phyloP scores from a whole-genome alignment of 2,329 filamentous ascomycete genomes.

The Cercospora berteroae region DNA sequence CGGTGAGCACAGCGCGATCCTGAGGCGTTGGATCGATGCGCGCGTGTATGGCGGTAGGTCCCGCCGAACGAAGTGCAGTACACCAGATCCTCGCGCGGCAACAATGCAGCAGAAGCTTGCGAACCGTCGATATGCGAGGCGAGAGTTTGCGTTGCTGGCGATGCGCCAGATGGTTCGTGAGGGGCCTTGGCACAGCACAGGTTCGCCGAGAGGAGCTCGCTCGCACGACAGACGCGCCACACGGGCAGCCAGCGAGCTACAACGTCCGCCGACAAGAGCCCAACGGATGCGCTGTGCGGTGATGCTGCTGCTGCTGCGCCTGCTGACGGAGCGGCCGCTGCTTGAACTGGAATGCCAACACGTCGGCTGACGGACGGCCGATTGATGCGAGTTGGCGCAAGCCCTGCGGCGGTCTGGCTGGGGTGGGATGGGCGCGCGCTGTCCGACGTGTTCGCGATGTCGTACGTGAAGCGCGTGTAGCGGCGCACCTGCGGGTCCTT shows the following conservation, averaged over 20 bases:
- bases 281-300: slow-evolving; percentile 6
- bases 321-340: not conserved
- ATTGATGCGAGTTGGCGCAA: not conserved
- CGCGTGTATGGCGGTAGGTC: not conserved
- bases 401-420: not conserved
- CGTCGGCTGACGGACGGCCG: not conserved
- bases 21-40: slow-evolving; percentile 12
- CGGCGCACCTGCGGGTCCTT: slow-evolving; percentile 7
- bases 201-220: not conserved
- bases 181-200: slow-evolving; percentile 4
- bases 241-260: not conserved
- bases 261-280: not conserved
- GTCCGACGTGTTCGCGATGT: slow-evolving; percentile 6
- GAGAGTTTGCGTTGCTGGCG: slow-evolving; percentile 8
- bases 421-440: not conserved
- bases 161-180: not conserved
- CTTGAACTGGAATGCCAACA: not conserved
- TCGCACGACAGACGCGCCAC: not conserved
- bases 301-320: not conserved
- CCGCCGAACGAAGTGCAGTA: slow-evolving; percentile 1
- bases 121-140: slow-evolving; percentile 8
- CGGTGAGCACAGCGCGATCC: slow-evolving; percentile 18
- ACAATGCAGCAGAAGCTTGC: slow-evolving; percentile 1
- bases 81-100: not conserved
- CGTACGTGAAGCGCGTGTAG: slow-evolving; percentile 9